Evolutionary conservation across 495 filamentous ascomycete genomes (phyloP).

Genomic region (Xylaria bambusicola): DNA sequence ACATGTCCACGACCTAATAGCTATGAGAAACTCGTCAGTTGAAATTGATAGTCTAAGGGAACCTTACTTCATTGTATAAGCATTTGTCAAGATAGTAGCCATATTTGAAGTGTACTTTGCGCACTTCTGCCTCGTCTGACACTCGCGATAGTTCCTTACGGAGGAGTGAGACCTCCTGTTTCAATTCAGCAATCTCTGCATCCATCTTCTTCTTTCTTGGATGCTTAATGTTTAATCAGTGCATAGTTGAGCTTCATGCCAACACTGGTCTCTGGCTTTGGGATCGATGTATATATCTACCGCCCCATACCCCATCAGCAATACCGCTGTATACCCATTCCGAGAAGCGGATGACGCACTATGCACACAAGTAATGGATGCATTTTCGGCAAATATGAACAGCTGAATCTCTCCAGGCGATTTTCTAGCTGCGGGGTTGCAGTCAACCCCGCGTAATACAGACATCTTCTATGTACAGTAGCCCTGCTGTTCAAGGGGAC

Average conservation of each 20-base stretch:
- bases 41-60: not conserved
- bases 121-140: constrained; percentile 50
- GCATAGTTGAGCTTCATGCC: not conserved
- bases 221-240: not conserved
- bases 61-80: constrained; percentile 53
- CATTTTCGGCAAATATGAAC: constrained; percentile 5
- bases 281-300: constrained; percentile 8
- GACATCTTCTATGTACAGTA: not conserved
- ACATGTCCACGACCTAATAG: constrained; percentile 50
- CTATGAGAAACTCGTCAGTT: not conserved
- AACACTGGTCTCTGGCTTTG: not conserved
- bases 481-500: not conserved
- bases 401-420: not conserved
- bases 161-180: constrained; percentile 32
- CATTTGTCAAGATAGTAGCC: constrained; percentile 63
- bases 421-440: not conserved
- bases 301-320: not conserved
- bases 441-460: not conserved
- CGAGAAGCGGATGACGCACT: not conserved
- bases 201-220: constrained; percentile 15
- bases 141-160: constrained; percentile 28
- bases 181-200: constrained; percentile 26
- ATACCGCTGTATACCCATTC: not conserved
- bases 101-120: constrained; percentile 58
- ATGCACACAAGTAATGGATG: not conserved